Percentiles rank a stretch among this genome's conserved stretches.
These are phyloP conservation scores for Nitzschia palea DNA, from an alignment of 108 stramenopile genomes.

Conservation along the genomic window DNA sequence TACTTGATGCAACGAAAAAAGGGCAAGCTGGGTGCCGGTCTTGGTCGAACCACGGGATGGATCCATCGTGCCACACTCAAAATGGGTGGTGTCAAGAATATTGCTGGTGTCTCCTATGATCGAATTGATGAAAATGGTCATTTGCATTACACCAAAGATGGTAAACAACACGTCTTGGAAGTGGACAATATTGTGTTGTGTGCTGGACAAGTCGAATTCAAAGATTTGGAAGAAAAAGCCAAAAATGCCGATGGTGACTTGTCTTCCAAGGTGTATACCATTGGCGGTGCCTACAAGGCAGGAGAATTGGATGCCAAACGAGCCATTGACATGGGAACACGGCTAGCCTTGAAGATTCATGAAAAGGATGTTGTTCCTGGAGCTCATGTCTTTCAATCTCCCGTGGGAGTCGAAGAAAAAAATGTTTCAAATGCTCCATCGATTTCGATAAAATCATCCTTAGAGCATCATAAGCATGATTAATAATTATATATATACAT, in stretches of 20 bases:
- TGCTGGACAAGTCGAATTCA: constrained; percentile 87
- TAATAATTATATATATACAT: too few species aligned
- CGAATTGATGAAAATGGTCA: constrained; percentile 90
- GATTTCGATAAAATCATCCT: too few species aligned
- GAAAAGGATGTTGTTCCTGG: constrained; percentile 64
- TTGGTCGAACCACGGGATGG: constrained; percentile 98
- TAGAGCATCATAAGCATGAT: too few species aligned
- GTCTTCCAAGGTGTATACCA: constrained; percentile 69
- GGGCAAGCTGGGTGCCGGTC: constrained; percentile 85
- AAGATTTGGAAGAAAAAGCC: constrained; percentile 39
- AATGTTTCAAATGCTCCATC: constrained; percentile 27
- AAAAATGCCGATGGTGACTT: constrained; percentile 30
- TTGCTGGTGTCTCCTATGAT: constrained; percentile 83
- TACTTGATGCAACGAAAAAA: constrained; percentile 92
- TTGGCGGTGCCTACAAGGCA: constrained; percentile 94
- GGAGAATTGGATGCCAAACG: constrained; percentile 97
- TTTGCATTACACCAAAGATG: constrained; percentile 76
- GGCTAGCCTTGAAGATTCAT: constrained; percentile 85
- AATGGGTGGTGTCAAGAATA: constrained; percentile 83
- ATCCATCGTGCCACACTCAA: constrained; percentile 92
- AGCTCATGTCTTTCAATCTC: constrained; percentile 62
- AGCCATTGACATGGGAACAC: constrained; percentile 97
- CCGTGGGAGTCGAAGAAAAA: constrained; percentile 64
- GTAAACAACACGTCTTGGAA: constrained; percentile 60
- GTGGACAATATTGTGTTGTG: constrained; percentile 95